Evolutionary conservation across 2,329 filamentous ascomycete genomes (phyloP).

Genomic region (Colletotrichum sp.): DNA sequence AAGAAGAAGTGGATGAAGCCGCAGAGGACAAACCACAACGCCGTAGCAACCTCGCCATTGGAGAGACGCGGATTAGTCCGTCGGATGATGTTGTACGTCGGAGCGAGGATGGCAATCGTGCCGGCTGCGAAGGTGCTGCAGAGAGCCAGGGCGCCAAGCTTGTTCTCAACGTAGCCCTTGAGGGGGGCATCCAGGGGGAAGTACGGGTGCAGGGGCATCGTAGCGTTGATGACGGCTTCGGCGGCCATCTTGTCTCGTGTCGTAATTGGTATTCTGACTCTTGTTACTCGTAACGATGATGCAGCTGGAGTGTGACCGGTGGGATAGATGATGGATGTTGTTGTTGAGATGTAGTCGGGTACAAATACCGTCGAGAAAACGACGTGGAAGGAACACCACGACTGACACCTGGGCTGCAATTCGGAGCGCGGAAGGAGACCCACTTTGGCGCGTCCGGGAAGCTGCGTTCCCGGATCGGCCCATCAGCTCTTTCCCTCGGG

Average conservation of each 20-base stretch:
- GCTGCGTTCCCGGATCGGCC: neutral
- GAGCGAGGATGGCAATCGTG: constrained; percentile 60
- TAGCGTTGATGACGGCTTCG: neutral
- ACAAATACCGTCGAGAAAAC: neutral
- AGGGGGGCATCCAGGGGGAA: constrained; percentile 71
- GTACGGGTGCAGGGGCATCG: constrained; percentile 63
- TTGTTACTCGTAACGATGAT: neutral
- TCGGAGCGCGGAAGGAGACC: neutral
- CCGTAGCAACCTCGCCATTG: constrained; percentile 59
- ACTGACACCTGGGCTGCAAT: neutral
- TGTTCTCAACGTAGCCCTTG: constrained; percentile 69
- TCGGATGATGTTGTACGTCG: constrained; percentile 59
- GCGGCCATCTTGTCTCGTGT: neutral
- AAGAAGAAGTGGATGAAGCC: constrained; percentile 52
- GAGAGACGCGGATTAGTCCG: constrained; percentile 56
- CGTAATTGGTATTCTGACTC: neutral
- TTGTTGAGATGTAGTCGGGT: neutral
- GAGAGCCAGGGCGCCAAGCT: constrained; percentile 62
- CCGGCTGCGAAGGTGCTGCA: constrained; percentile 63
- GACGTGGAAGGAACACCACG: neutral
- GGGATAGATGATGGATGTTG: neutral
- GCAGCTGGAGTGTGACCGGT: neutral
- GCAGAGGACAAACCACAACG: constrained; percentile 81
- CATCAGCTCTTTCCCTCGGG: neutral
- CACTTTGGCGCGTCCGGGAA: neutral